These are phyloP conservation scores for Umbelopsis isabellina DNA, from an alignment of 192 early-diverging fungal genomes.

Conservation along the genomic window DNA sequence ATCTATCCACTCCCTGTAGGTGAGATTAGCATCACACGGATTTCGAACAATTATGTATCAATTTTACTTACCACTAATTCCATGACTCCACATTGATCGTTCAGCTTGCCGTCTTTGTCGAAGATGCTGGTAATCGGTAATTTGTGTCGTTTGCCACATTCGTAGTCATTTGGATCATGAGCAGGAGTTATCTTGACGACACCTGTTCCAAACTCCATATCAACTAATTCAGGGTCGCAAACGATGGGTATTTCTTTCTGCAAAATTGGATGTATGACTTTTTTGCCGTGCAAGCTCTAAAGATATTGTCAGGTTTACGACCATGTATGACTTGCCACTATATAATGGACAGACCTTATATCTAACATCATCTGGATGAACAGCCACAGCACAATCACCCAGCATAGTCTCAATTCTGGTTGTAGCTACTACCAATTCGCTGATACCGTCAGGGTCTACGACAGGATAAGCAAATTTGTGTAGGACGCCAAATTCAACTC, in stretches of 20 bases:
- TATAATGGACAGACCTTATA: conserved; percentile 63
- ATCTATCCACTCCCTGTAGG: conserved; percentile 75
- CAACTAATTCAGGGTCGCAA: conserved; percentile 79
- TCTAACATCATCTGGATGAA: conserved; percentile 83
- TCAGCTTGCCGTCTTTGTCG: conserved; percentile 82
- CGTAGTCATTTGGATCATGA: conserved; percentile 92
- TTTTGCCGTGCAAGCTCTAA: conserved; percentile 61
- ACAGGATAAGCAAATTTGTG: conserved; percentile 89
- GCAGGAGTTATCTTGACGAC: conserved; percentile 97
- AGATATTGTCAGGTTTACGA: neutral
- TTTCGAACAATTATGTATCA: neutral
- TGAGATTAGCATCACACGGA: neutral
- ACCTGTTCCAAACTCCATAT: conserved; percentile 93
- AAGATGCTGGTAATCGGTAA: conserved; percentile 86
- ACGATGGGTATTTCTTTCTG: conserved; percentile 81
- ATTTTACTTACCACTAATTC: conserved; percentile 47
- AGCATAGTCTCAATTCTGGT: conserved; percentile 98
- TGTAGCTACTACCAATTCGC: conserved; percentile 87
- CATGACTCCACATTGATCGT: conserved; percentile 68
- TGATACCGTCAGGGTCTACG: conserved; percentile 58
- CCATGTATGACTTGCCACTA: neutral
- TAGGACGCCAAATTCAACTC: conserved; percentile 94
- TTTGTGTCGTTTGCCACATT: conserved; percentile 80
- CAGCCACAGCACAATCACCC: conserved; percentile 95
- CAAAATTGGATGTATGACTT: conserved; percentile 83